These are phyloP conservation scores for Jamesozyma rosinii DNA, from an alignment of 805 yeast genomes.

Conservation along the genomic window DNA sequence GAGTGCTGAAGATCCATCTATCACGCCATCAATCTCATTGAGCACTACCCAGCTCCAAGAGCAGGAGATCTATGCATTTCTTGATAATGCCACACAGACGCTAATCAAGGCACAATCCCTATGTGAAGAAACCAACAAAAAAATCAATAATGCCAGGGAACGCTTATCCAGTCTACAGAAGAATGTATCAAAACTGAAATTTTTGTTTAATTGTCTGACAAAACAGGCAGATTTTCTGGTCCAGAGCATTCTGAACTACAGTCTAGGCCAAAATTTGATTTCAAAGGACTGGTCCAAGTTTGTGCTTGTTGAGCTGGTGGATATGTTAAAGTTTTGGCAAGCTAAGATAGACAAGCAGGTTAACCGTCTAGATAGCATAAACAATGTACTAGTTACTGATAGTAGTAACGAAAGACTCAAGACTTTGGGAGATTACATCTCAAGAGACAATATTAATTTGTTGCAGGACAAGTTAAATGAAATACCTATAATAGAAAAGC, in stretches of 20 bases:
- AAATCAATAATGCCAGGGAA: constrained; percentile 16
- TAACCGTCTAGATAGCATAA: constrained; percentile 29
- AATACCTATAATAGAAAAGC: constrained; percentile 24
- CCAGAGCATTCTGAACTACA: constrained; percentile 22
- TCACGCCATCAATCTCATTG: not conserved
- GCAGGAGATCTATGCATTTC: not conserved
- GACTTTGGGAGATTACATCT: constrained; percentile 40
- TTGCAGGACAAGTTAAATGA: constrained; percentile 28
- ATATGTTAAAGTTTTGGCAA: constrained; percentile 24
- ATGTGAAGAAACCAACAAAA: constrained; percentile 38
- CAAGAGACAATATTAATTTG: constrained; percentile 30
- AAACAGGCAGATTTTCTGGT: constrained; percentile 40
- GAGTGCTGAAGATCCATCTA: not conserved
- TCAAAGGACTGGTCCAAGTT: constrained; percentile 17
- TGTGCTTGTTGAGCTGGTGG: constrained; percentile 17
- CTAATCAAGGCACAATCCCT: constrained; percentile 36
- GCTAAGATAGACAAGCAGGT: constrained; percentile 30
- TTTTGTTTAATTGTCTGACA: constrained; percentile 36
- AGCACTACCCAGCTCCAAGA: not conserved
- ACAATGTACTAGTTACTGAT: constrained; percentile 30
- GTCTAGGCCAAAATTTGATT: constrained; percentile 26
- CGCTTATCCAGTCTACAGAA: not conserved
- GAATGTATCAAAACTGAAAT: constrained; percentile 29
- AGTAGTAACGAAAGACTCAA: not conserved
- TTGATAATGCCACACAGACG: constrained; percentile 35